Evolutionary conservation across 164 flowering plant species (phyloP).

Genomic region (Nelumbo lutea): DNA sequence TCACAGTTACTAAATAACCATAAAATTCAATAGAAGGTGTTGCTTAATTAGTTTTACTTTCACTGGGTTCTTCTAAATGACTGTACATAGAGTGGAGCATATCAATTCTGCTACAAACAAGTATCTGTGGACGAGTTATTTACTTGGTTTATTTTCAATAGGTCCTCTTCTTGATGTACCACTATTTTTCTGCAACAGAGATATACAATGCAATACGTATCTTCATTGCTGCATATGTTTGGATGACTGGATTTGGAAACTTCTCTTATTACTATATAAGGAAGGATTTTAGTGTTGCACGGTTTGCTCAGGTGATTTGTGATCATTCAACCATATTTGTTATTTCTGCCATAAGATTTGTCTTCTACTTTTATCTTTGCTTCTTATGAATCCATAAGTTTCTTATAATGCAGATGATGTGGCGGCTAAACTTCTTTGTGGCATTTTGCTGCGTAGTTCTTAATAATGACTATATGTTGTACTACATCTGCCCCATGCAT

Average conservation of each 20-base stretch:
- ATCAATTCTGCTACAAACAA: too few relatives aligned
- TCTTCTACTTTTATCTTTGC: not conserved
- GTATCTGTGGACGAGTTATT: too few relatives aligned
- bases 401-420: slow-evolving; percentile 84
- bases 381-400: not conserved
- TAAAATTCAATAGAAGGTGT: too few relatives aligned
- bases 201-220: slow-evolving; percentile 94
- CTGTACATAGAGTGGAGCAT: too few relatives aligned
- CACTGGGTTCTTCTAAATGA: too few relatives aligned
- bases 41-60: too few relatives aligned
- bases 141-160: slow-evolving; percentile 21
- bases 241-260: slow-evolving; percentile 99
- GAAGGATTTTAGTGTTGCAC: slow-evolving; percentile 87
- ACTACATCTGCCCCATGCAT: slow-evolving; percentile 98
- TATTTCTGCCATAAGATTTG: not conserved
- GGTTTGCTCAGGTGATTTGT: slow-evolving; percentile 81
- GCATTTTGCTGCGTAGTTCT: slow-evolving; percentile 84
- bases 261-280: slow-evolving; percentile 93
- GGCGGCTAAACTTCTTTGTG: slow-evolving; percentile 97
- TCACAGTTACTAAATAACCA: too few relatives aligned
- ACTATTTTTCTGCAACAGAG: slow-evolving; percentile 96
- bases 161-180: slow-evolving; percentile 96
- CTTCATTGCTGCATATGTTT: slow-evolving; percentile 97
- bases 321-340: not conserved
- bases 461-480: slow-evolving; percentile 87